Conservation (phyloP, 2,329 filamentous ascomycete species). For the Tolypocladium cylindrosporum region DNA sequence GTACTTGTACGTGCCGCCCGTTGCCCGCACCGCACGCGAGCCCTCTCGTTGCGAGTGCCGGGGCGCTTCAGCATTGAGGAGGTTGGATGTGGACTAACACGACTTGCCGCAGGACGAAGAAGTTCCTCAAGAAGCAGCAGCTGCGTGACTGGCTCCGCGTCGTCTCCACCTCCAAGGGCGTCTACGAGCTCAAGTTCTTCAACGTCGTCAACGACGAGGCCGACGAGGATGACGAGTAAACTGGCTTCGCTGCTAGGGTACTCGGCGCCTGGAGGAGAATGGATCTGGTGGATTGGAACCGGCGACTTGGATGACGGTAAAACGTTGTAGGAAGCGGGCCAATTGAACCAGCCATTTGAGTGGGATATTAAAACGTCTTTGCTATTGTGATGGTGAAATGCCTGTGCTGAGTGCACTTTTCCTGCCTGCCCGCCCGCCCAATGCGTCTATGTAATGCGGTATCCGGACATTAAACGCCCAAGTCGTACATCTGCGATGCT, state of each 20-base stretch:
- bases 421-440: background rate
- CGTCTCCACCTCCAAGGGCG: conserved; percentile 93
- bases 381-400: background rate
- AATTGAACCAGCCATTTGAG: background rate
- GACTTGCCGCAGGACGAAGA: conserved; percentile 72
- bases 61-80: background rate
- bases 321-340: background rate
- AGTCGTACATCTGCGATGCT: background rate
- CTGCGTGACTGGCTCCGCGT: conserved; percentile 99
- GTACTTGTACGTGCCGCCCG: conserved; percentile 69
- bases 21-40: no score
- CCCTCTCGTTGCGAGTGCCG: background rate
- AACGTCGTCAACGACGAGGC: conserved; percentile 98
- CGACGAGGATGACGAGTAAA: conserved; percentile 98
- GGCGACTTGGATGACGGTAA: background rate
- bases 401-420: background rate
- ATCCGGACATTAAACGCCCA: no score
- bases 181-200: conserved; percentile 99
- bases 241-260: conserved; percentile 3
- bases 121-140: conserved; percentile 99
- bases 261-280: background rate
- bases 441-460: background rate
- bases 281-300: background rate
- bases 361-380: background rate
- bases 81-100: background rate